A percentile compares a stretch with the other conserved stretches of the same genome.
phyloP scores from a whole-genome alignment of 2,329 filamentous ascomycete species.

The Hypoxylon sp. region DNA sequence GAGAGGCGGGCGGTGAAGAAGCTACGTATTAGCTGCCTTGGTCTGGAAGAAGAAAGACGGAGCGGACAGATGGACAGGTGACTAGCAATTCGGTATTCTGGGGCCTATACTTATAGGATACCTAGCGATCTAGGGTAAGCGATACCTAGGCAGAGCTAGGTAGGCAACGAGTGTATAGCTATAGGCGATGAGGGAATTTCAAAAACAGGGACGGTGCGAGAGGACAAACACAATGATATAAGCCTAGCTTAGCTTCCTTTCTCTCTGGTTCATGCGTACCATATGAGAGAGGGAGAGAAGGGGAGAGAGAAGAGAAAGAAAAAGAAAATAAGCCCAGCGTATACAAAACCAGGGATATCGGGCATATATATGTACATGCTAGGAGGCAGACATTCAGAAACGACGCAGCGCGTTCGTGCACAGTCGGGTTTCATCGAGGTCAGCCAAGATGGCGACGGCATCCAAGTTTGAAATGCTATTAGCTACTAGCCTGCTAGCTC shows the following conservation, averaged over 20 bases:
- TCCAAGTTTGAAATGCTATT: neutral
- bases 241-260: slow-evolving; percentile 9
- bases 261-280: slow-evolving; percentile 18
- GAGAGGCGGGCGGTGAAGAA: too few relatives aligned
- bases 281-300: too few relatives aligned
- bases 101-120: neutral
- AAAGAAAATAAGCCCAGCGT: too few relatives aligned
- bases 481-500: slow-evolving; percentile 10
- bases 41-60: neutral
- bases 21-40: too few relatives aligned
- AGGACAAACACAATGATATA: slow-evolving; percentile 4
- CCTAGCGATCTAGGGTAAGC: neutral
- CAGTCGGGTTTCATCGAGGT: slow-evolving; percentile 2
- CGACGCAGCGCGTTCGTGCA: slow-evolving; percentile 6
- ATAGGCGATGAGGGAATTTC: slow-evolving; percentile 1
- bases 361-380: too few relatives aligned
- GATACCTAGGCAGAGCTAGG: too few relatives aligned
- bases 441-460: slow-evolving; percentile 6
- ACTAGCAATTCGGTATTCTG: neutral
- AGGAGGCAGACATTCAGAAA: slow-evolving; percentile 1
- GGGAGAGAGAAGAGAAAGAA: too few relatives aligned
- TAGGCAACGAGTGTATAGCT: too few relatives aligned
- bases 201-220: neutral
- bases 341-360: too few relatives aligned
- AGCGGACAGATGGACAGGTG: neutral